Evolutionary conservation across 352 stramenopile species (phyloP), one percentile per base, ranked within the genome.

Genomic region (Phytophthora constricta): DNA sequence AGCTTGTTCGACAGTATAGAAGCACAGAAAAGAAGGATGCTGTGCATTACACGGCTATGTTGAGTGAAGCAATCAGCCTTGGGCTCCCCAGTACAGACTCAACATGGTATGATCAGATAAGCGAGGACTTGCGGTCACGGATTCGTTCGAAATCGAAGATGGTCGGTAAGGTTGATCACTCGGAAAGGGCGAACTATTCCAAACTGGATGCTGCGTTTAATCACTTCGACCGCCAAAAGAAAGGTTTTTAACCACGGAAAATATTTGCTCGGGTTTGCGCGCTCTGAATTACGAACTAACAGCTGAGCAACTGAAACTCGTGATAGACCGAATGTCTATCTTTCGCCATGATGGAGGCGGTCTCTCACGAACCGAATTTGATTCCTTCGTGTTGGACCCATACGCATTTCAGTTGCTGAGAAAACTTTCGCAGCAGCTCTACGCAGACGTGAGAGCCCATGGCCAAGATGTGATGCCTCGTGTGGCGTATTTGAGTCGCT

Each of bases 331-430:
- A 10, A 77, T 88, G 17, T 70, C 68, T 16, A 62, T 90, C 7
- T 91, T 90, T 26, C 66, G 70, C 26, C 77, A 86, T 23, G 62
- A 27, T 17, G 76, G 61, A 16, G 56, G 42, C 5, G 70, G 70
- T 0, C 25, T 93, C 10, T 93, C 87, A 17, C 76, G 87, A 39
- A 88, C 86, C 55, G 87, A 95, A 54, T 95, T 95, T 53, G 87
- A 95, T 62, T 75, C 84, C 0, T 95, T 93, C 58, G 80, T 88
- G 25, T 37, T 95, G 23, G 84, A 91, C 45, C 84, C 84, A 0
- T 77, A 78, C 13, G 78, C 66, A 5, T 45, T 28, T n/a, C 39
- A 55, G 1, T 42, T 84, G 11, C 27, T 93, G 1, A 67, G 68
- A 1, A 72, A 62, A 8, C 51, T 95, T 0, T 73, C 77, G 0